Evolutionary conservation across 2,329 filamentous ascomycete species (phyloP), one percentile per base, ranked within the genome.

Genomic region (Epichloe festucae): DNA sequence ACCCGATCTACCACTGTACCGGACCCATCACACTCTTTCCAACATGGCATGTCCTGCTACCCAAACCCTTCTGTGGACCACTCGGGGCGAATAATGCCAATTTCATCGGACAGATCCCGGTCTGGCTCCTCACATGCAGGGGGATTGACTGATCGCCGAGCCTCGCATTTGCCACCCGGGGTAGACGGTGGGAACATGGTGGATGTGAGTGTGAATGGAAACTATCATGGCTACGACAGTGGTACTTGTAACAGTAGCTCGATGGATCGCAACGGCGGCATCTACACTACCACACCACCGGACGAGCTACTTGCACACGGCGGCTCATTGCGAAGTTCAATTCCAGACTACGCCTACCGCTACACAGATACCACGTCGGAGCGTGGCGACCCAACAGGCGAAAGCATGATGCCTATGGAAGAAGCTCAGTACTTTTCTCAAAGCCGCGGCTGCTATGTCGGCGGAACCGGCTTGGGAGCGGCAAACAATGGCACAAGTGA

Each of bases 261-360:
- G 11, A 35, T 54, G 48, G 44, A 46, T 14, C 46, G 51, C 34
- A 36, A 27, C 3, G 15, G 34, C 21, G 54, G 56, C 44, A 40
- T 55, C 40, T 59, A 59, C 50, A 56, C 56, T 5, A 57, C 54
- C 3, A 21, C 49, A 10, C 34, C 52, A 2, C 27, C 52, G 7
- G 43, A 52, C 36, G 46, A 55, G 41, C 53, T 49, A 57, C 56
- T 54, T 53, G 52, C 48, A 46, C 54, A 52, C 54, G 54, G 52
- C 54, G 50, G 17, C 53, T 56, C 40, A 35, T 54, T 31, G 45
- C 55, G 50, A 43, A 36, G 59, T 55, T 47, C 55, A 50, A 51
- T 55, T 43, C 40, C 58, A 48, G 47, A 64, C 35, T 59, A 65
- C 52, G 54, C 59, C 21, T 66, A 66, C 57, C 60, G 63, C 49